phyloP scores from a whole-genome alignment of 805 yeast genomes.

The Ogataea nitratoaversa region DNA sequence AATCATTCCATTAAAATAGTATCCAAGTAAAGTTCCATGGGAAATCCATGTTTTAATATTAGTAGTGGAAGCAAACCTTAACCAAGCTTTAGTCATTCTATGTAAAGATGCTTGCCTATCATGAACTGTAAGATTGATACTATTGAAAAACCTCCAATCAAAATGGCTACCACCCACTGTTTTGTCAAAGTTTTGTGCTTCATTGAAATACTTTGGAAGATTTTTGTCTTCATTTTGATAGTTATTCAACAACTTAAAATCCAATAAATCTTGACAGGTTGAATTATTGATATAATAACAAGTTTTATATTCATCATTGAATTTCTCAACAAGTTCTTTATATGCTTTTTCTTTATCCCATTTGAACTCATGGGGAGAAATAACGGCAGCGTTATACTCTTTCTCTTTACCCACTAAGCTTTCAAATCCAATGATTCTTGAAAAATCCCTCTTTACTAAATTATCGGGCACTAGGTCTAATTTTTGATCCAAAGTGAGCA shows the following conservation, averaged over 20 bases:
- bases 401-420: neutral
- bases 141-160: conserved; percentile 43
- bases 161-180: conserved; percentile 36
- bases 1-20: conserved; percentile 55
- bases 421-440: conserved; percentile 5
- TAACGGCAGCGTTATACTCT: conserved; percentile 1
- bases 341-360: conserved; percentile 4
- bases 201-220: conserved; percentile 37
- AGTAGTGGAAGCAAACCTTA: conserved; percentile 41
- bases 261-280: conserved; percentile 2
- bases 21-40: conserved; percentile 60
- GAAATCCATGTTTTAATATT: conserved; percentile 56
- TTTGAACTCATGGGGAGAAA: conserved; percentile 7
- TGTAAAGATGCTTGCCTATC: conserved; percentile 35
- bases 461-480: neutral
- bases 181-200: conserved; percentile 33
- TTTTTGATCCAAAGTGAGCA: conserved; percentile 2
- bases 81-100: conserved; percentile 49
- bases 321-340: neutral
- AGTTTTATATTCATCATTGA: neutral
- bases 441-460: conserved; percentile 3
- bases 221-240: conserved; percentile 3
- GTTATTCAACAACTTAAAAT: conserved; percentile 7
- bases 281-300: neutral
- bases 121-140: conserved; percentile 16